A percentile compares a stretch with the other conserved stretches of the same genome.
Evolutionary conservation across 2,329 filamentous ascomycete genomes (phyloP).

Genomic region (Clonostachys solani): DNA sequence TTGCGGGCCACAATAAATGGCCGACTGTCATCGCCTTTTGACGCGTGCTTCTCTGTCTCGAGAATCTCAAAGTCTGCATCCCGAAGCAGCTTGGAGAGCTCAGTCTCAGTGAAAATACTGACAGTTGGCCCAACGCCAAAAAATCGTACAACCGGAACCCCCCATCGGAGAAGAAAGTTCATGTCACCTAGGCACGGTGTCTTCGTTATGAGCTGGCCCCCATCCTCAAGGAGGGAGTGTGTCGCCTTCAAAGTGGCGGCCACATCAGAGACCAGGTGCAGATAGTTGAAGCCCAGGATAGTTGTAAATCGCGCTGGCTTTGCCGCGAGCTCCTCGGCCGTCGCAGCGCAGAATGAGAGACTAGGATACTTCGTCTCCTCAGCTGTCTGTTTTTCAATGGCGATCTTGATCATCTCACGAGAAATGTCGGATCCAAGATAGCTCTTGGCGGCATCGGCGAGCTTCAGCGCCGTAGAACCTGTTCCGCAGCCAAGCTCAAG

Average conservation of each 20-base stretch:
- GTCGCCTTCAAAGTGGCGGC: conserved; percentile 3
- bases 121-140: no score
- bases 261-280: conserved; percentile 8
- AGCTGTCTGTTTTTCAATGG: neutral
- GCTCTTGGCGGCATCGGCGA: conserved; percentile 2
- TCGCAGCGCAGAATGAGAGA: conserved; percentile 5
- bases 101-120: no score
- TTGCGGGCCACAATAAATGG: no score
- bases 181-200: conserved; percentile 7
- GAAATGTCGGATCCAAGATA: conserved; percentile 7
- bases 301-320: conserved; percentile 4
- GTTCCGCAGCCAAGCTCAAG: conserved; percentile 11
- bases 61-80: no score
- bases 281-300: conserved; percentile 10
- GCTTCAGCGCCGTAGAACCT: conserved; percentile 8
- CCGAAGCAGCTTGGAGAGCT: no score
- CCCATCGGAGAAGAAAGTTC: neutral
- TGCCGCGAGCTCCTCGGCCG: conserved; percentile 4
- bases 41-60: no score
- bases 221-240: conserved; percentile 3
- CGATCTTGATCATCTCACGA: conserved; percentile 2
- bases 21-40: no score
- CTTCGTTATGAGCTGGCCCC: conserved; percentile 9
- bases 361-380: neutral
- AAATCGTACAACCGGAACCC: no score